Base-by-base conservation (phyloP, 495 filamentous ascomycete species). In the Tuber aestivum region DNA sequence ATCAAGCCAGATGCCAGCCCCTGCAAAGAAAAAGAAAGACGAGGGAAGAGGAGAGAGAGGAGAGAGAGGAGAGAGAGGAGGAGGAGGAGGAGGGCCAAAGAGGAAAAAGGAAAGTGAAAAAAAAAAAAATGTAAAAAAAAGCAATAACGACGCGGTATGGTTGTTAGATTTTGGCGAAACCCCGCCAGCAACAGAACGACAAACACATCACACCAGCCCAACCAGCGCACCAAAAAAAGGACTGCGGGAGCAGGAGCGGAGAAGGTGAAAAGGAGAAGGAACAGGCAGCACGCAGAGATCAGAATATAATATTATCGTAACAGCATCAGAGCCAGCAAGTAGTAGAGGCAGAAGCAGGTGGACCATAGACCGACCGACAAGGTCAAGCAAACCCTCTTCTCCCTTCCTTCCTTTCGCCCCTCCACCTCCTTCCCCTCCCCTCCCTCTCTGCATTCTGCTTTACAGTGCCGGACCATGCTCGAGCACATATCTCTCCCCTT, bases 161-260 rank as follows among this genome's bases (percentile, higher is more conserved):
- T 65, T 32, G 56, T 35, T 65, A 65, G 56, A 65, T 65, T 65
- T 18, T 65, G 56, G 27, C 75, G 72, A 48, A 72, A 70, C 41
- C 72, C 42, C 41, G 37, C 74, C 68, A 79, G 72, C 78, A 78
- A 75, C 38, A 79, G 78, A 79, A 70, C 70, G 41, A 69, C 45
- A 79, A 79, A 79, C 78, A 79, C 78, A 79, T 79, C 78, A 79
- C 42, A 65, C 69, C 21, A 72, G 56, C 35, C 78, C 76, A 79
- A 79, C 70, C 76, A 79, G 69, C 73, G 7, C 56, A 65, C 56
- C 56, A 65, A 65, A 65, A 65, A 65, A 65, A 23, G 56, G 27
- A 16, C 27, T 14, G 27, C 27, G 32, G 14, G n/a, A 35, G 56
- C 56, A 27, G 4, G 56, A 65, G 56, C 56, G 56, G 56, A 65